A percentile compares a stretch with the other conserved stretches of the same genome.
Conservation (phyloP, 1,139 yeast genomes). For the Pichiaceae sp. region DNA sequence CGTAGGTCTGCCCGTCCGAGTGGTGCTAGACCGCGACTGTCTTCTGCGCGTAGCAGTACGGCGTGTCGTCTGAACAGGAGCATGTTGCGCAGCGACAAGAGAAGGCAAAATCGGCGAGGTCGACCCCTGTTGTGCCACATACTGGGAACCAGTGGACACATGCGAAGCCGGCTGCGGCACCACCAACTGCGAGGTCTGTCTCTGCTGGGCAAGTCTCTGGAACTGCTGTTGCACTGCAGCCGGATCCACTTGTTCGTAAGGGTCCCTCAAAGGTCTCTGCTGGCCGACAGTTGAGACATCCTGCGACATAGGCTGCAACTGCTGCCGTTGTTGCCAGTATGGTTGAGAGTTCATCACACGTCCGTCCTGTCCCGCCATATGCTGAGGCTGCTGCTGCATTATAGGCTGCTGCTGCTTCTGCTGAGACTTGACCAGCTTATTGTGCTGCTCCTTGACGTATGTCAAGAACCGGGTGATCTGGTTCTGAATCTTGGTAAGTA, state of each 20-base stretch:
- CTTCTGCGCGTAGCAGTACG: neutral
- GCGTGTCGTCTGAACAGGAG: neutral
- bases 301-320: neutral
- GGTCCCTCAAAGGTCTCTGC: neutral
- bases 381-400: conserved; percentile 5
- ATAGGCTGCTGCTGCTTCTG: conserved; percentile 19
- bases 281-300: neutral
- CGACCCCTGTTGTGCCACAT: neutral
- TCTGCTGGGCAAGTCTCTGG: conserved; percentile 6
- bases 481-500: conserved; percentile 58
- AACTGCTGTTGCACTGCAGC: conserved; percentile 12
- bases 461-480: conserved; percentile 72
- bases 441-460: conserved; percentile 50
- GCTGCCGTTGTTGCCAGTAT: conserved; percentile 2
- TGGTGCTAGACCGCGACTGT: neutral
- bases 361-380: neutral
- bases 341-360: neutral
- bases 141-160: neutral
- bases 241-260: conserved; percentile 3
- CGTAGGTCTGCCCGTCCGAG: neutral
- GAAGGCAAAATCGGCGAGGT: neutral
- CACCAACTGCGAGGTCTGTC: conserved; percentile 4
- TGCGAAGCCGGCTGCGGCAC: neutral
- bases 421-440: conserved; percentile 28
- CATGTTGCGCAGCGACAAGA: neutral